These are phyloP conservation scores for Alternaria panax DNA, from an alignment of 2,329 filamentous ascomycete species.

Conservation along the genomic window DNA sequence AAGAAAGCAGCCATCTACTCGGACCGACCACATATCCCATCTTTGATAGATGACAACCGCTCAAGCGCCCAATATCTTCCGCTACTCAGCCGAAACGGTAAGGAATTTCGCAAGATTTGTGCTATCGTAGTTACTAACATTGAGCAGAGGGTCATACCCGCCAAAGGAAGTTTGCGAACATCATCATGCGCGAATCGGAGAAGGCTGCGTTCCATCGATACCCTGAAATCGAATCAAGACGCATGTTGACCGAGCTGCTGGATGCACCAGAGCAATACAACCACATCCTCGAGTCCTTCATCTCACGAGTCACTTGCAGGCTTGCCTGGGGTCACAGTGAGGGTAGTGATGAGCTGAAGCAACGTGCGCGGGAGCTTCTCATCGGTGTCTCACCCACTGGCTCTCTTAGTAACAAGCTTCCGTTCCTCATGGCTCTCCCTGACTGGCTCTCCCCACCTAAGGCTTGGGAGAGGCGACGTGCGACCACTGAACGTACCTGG, in stretches of 20 bases:
- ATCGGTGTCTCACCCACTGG: conserved; percentile 57
- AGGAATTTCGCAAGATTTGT: not conserved
- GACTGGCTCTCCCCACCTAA: conserved; percentile 54
- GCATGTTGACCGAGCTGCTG: conserved; percentile 55
- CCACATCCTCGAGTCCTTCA: conserved; percentile 54
- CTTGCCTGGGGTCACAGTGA: conserved; percentile 56
- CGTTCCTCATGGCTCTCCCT: conserved; percentile 55
- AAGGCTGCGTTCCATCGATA: conserved; percentile 53
- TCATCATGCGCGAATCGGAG: conserved; percentile 56
- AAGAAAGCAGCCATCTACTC: conserved; percentile 58
- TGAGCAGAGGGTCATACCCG: conserved; percentile 50
- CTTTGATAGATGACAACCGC: conserved; percentile 54
- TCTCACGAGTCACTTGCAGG: conserved; percentile 56
- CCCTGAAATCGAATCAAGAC: conserved; percentile 55
- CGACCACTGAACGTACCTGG: conserved; percentile 53
- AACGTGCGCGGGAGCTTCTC: conserved; percentile 56
- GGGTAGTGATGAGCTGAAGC: conserved; percentile 56
- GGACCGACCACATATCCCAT: conserved; percentile 56
- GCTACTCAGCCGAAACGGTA: conserved; percentile 54
- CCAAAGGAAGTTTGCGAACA: conserved; percentile 55
- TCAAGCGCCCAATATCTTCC: conserved; percentile 56
- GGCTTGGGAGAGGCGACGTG: conserved; percentile 55
- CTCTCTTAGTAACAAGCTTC: conserved; percentile 56
- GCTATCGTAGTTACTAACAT: conserved; percentile 21
- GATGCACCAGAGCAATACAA: conserved; percentile 54